phyloP scores from a whole-genome alignment of 116 monocot species.

The Cymodocea nodosa region DNA sequence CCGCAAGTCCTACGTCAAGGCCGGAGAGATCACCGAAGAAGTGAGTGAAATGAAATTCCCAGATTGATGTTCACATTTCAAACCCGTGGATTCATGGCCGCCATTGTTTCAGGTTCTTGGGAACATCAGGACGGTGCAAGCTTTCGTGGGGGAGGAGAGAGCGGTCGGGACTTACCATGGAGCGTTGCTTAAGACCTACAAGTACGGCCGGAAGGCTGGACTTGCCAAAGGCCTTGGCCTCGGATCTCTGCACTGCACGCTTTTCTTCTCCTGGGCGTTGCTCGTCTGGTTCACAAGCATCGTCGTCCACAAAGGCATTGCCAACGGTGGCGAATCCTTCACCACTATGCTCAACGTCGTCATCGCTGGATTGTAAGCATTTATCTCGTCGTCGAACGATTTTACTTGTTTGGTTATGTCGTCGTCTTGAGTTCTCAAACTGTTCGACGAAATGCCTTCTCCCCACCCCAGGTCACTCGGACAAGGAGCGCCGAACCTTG shows the following conservation, averaged over 20 bases:
- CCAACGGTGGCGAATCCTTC: slow-evolving; percentile 56
- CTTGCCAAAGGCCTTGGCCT: slow-evolving; percentile 63
- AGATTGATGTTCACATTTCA: too few species aligned
- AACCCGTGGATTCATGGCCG: background rate
- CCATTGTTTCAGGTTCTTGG: slow-evolving; percentile 28
- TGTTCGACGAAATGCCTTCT: background rate
- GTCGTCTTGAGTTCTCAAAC: background rate
- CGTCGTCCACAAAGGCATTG: slow-evolving; percentile 25
- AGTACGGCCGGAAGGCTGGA: slow-evolving; percentile 44
- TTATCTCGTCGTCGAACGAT: slow-evolving; percentile 3
- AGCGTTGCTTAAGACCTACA: slow-evolving; percentile 26
- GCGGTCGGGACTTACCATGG: slow-evolving; percentile 33
- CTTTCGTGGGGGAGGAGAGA: slow-evolving; percentile 57
- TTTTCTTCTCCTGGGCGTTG: slow-evolving; percentile 56
- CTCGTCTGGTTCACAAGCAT: slow-evolving; percentile 61
- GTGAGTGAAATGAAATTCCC: slow-evolving; percentile 1
- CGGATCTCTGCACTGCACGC: slow-evolving; percentile 36
- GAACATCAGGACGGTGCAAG: slow-evolving; percentile 47
- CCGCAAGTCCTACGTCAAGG: slow-evolving; percentile 45
- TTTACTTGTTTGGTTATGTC: background rate
- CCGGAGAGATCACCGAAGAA: slow-evolving; percentile 57
- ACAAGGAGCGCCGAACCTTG: slow-evolving; percentile 48
- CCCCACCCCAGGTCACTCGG: slow-evolving; percentile 41
- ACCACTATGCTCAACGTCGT: slow-evolving; percentile 62
- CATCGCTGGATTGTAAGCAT: slow-evolving; percentile 54